phyloP scores from a whole-genome alignment of 306 rosid species.

The Inga oerstediana region DNA sequence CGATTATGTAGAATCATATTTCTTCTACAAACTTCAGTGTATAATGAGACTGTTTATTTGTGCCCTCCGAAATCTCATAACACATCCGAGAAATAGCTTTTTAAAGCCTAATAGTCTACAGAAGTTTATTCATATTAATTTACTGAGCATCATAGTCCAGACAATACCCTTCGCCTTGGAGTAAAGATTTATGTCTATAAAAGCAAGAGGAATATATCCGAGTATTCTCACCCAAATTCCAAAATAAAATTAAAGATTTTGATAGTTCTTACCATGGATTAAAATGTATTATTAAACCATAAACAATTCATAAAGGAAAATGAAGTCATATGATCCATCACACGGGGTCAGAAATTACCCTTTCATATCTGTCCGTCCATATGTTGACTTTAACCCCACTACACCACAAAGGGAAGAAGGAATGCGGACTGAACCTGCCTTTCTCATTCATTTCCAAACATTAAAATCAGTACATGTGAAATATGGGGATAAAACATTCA shows the following conservation, averaged over 20 bases:
- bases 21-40: too few relatives aligned
- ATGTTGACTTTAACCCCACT: slow-evolving; percentile 89
- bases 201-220: neutral
- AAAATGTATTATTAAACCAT: slow-evolving; percentile 14
- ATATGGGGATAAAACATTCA: slow-evolving; percentile 24
- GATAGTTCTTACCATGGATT: slow-evolving; percentile 6
- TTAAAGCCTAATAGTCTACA: neutral
- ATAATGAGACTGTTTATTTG: neutral
- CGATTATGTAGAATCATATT: too few relatives aligned
- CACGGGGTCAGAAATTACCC: slow-evolving; percentile 66
- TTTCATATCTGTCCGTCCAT: slow-evolving; percentile 70
- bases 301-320: slow-evolving; percentile 5
- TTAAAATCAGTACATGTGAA: slow-evolving; percentile 18
- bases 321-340: slow-evolving; percentile 11
- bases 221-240: slow-evolving; percentile 16
- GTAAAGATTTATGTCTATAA: neutral
- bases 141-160: neutral
- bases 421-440: slow-evolving; percentile 92
- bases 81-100: neutral
- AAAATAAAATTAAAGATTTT: slow-evolving; percentile 1
- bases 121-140: neutral
- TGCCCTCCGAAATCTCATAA: neutral
- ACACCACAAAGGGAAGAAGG: slow-evolving; percentile 98
- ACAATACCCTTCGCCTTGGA: neutral
- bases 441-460: slow-evolving; percentile 37